These are phyloP conservation scores for Suhomyces bokatorum DNA, from an alignment of 1,139 yeast genomes.

Conservation along the genomic window DNA sequence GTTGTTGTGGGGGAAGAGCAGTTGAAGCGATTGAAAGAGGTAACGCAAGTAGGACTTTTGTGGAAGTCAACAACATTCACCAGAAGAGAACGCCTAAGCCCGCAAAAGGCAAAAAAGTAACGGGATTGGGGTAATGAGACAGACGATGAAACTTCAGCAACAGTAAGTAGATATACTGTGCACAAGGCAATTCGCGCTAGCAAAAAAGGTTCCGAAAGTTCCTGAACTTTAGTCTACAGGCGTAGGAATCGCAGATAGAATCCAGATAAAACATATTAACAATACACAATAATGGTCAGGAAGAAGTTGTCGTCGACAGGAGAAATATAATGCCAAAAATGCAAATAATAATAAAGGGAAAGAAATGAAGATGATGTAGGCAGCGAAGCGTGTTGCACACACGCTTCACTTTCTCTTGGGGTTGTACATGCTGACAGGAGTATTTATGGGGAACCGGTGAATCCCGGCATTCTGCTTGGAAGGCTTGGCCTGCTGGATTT, in stretches of 20 bases:
- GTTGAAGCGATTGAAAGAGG: no score
- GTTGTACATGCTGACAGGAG: slow-evolving; percentile 37
- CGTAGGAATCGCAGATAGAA: background rate
- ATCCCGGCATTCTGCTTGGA: slow-evolving; percentile 24
- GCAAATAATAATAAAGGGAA: slow-evolving; percentile 2
- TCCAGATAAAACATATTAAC: background rate
- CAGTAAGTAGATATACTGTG: no score
- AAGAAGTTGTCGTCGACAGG: background rate
- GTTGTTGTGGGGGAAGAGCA: no score
- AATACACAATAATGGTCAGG: background rate
- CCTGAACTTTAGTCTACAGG: background rate
- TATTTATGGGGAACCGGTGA: slow-evolving; percentile 34
- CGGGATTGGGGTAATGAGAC: no score
- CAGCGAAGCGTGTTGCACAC: background rate
- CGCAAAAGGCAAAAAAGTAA: no score
- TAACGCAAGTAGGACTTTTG: no score
- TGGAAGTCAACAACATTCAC: no score
- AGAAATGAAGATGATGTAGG: slow-evolving; percentile 3
- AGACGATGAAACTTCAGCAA: no score
- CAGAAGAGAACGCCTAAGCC: no score
- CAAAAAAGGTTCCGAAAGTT: background rate
- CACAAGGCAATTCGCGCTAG: background rate
- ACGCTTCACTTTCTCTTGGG: slow-evolving; percentile 25
- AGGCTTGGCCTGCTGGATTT: slow-evolving; percentile 17
- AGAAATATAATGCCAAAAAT: slow-evolving; percentile 4